Evolutionary conservation across 495 filamentous ascomycete genomes (phyloP), one percentile per base, ranked within the genome.

Genomic region (Podospora conica): DNA sequence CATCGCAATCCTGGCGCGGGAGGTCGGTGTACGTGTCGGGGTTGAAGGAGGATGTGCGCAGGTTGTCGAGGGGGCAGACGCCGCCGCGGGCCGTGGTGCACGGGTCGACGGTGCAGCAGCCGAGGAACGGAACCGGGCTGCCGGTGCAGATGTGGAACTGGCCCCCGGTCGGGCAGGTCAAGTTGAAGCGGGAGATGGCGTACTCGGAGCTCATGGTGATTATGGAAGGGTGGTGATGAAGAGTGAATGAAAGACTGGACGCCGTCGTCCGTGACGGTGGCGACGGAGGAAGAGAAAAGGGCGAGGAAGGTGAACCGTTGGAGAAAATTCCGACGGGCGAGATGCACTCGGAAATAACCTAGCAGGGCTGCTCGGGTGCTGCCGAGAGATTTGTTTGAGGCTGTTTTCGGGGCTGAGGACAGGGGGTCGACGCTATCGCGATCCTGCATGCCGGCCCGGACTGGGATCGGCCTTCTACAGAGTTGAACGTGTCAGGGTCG

Each of bases 101-200:
- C 6, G 76, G 75, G 31, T 77, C 27, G 58, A 62, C 63, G 21
- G 61, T 70, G 53, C 76, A 77, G 64, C 76, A 78, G 1, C 76
- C 76, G 12, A 78, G 15, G 40, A 78, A 78, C 24, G 67, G 55
- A 23, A 48, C 21, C 9, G 22, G 56, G 8, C 23, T 65, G 12
- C 65, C 54, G 12, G 53, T 31, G 61, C 76, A 77, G 23, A 73
- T 69, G 56, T 78, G 71, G 63, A 72, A 75, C 1, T 22, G 24
- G 33, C 76, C 71, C 18, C 61, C 69, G 0, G 0, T 60, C n/a
- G 76, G 75, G 48, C 76, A 78, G 1, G 65, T 66, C 6, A 75
- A 11, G 55, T 27, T 18, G 55, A 58, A 24, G 15, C 15, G 40
- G 18, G 40, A 48, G 40, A 48, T n/a, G 40, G 40, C 40, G 18